These are phyloP conservation scores for Adansonia grandidieri DNA, from an alignment of 441 rosid genomes.

Conservation along the genomic window DNA sequence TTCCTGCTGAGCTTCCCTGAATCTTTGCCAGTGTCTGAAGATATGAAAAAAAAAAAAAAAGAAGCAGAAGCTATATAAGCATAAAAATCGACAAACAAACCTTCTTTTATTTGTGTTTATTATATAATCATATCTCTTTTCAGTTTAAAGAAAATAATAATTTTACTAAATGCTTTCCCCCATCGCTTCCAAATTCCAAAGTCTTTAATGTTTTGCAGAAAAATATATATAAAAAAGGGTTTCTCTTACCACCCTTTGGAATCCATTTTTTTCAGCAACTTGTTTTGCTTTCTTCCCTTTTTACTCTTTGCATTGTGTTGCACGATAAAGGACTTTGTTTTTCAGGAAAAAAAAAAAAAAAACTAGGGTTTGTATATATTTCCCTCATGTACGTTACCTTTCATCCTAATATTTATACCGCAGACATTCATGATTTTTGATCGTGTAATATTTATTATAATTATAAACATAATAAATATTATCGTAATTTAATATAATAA, in stretches of 20 bases:
- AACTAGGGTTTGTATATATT: not conserved
- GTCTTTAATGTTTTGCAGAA: slow-evolving; percentile 16
- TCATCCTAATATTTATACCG: not conserved
- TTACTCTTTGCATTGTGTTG: not conserved
- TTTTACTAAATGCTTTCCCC: slow-evolving; percentile 8
- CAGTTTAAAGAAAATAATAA: slow-evolving; percentile 19
- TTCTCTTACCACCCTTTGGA: not conserved
- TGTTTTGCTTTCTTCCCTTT: not conserved
- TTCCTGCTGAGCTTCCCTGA: not conserved
- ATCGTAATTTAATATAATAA: too few species aligned
- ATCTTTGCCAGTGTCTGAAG: slow-evolving; percentile 16
- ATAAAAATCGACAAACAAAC: not conserved
- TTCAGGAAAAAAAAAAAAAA: too few species aligned
- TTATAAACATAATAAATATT: too few species aligned
- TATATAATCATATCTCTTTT: slow-evolving; percentile 24
- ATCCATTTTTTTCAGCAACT: not conserved
- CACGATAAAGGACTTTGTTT: not conserved
- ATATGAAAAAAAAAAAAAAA: slow-evolving; percentile 22
- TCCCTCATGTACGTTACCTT: not conserved
- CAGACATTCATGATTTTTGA: too few species aligned
- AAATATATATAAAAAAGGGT: not conserved
- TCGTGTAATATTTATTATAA: too few species aligned
- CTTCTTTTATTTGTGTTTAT: slow-evolving; percentile 17
- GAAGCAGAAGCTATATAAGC: not conserved
- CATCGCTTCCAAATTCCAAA: not conserved